Conservation (phyloP, 768 basidiomycete genomes). For the Lactarius psammicola region DNA sequence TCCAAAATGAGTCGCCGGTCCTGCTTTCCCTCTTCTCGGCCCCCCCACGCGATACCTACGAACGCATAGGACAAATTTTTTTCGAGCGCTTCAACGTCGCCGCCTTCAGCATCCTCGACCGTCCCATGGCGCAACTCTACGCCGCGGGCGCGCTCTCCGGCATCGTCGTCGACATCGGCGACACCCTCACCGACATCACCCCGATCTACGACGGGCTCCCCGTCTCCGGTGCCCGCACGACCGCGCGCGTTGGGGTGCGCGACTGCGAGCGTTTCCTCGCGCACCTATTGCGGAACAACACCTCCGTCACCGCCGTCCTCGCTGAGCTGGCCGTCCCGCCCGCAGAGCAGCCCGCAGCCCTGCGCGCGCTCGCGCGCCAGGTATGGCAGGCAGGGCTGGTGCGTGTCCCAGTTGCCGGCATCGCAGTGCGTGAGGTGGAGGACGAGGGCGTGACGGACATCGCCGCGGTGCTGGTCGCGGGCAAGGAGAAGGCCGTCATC, state of each 20-base stretch:
- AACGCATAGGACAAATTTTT: conserved; percentile 77
- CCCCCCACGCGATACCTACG: conserved; percentile 64
- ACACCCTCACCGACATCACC: conserved; percentile 71
- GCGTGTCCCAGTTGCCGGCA: conserved; percentile 71
- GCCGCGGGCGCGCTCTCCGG: conserved; percentile 69
- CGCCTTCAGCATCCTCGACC: conserved; percentile 75
- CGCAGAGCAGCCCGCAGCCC: conserved; percentile 38
- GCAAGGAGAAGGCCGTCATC: conserved; percentile 88
- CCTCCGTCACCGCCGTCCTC: conserved; percentile 56
- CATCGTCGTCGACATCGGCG: conserved; percentile 79
- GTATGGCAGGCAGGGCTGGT: conserved; percentile 65
- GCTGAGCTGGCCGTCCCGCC: conserved; percentile 46
- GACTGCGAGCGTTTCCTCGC: conserved; percentile 79
- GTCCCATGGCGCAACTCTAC: conserved; percentile 82
- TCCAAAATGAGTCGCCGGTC: conserved; percentile 85
- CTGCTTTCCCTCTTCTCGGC: conserved; percentile 67
- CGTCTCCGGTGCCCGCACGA: conserved; percentile 50
- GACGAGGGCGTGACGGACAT: conserved; percentile 90
- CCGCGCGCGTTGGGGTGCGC: conserved; percentile 61
- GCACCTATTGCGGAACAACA: conserved; percentile 66
- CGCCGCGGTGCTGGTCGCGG: conserved; percentile 84
- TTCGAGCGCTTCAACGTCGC: conserved; percentile 93
- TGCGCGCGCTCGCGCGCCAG: conserved; percentile 64
- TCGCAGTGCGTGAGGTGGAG: conserved; percentile 46
- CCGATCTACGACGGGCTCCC: conserved; percentile 75